phyloP scores from a whole-genome alignment of 1,284 basidiomycete genomes.

The Pseudozyma thailandica region DNA sequence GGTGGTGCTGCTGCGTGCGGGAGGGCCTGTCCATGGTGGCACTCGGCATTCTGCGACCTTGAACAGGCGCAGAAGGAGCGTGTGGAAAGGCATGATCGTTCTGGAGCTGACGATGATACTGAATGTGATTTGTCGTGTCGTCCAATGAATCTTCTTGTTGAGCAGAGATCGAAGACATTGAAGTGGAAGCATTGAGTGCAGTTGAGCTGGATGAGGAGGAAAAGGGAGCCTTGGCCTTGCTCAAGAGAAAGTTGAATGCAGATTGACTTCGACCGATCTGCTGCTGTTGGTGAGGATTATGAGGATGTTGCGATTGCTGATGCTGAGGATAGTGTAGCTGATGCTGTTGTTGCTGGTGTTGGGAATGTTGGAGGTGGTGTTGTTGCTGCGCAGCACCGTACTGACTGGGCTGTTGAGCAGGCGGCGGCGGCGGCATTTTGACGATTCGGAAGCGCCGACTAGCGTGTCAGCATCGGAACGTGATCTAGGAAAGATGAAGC shows the following conservation, averaged over 20 bases:
- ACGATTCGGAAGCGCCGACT: conserved; percentile 1
- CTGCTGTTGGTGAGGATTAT: conserved; percentile 26
- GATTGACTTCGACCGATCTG: conserved; percentile 58
- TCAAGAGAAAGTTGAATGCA: conserved; percentile 61
- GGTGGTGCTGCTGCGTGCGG: conserved; percentile 8
- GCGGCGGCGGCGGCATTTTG: conserved; percentile 7
- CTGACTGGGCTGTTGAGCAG: conserved; percentile 21
- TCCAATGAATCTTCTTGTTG: conserved; percentile 43
- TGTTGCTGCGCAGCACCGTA: conserved; percentile 19
- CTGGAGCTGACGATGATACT: conserved; percentile 48
- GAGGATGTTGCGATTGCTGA: conserved; percentile 18
- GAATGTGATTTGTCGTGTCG: conserved; percentile 41
- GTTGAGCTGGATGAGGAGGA: conserved; percentile 47
- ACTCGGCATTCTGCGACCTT: conserved; percentile 21
- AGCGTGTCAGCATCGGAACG: too few relatives aligned
- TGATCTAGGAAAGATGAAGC: too few relatives aligned
- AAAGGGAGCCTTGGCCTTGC: conserved; percentile 61
- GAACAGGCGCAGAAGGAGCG: conserved; percentile 16
- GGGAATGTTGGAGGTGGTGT: conserved; percentile 9
- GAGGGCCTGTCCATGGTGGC: conserved; percentile 10
- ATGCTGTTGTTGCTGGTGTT: conserved; percentile 10
- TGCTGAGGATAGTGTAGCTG: conserved; percentile 9
- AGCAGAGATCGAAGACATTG: conserved; percentile 42
- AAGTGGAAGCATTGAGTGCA: conserved; percentile 46
- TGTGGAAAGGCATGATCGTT: conserved; percentile 34